Evolutionary conservation across 768 basidiomycete species (phyloP).

Genomic region (Rhodotorula babjevae): DNA sequence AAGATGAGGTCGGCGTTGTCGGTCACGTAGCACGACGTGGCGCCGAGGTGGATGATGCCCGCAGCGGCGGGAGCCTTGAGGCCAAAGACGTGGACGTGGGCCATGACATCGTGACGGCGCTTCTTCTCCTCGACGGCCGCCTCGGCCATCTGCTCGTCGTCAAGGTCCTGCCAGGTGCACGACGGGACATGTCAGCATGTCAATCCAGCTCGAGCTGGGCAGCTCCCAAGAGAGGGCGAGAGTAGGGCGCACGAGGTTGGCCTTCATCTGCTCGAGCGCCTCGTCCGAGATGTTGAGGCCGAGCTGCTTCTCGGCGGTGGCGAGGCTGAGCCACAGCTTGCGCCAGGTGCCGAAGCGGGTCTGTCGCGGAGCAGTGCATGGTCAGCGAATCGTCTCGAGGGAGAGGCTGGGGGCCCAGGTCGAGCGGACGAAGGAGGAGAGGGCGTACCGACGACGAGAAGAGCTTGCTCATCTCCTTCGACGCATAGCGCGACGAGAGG

Average conservation of each 20-base stretch:
- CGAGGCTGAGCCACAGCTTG: conserved; percentile 89
- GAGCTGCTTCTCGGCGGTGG: conserved; percentile 91
- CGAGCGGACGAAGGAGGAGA: neutral
- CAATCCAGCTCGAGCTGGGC: neutral
- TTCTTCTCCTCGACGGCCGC: conserved; percentile 96
- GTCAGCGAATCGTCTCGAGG: neutral
- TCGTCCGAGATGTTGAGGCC: conserved; percentile 82
- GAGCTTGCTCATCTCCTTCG: conserved; percentile 94
- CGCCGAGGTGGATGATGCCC: conserved; percentile 61
- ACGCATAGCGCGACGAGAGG: conserved; percentile 82
- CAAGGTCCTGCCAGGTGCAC: conserved; percentile 60
- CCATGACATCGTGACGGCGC: conserved; percentile 98
- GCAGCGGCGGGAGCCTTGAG: conserved; percentile 39
- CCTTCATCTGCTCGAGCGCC: conserved; percentile 89
- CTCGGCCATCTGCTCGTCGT: conserved; percentile 80
- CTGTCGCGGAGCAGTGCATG: conserved; percentile 50
- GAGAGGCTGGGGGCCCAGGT: neutral
- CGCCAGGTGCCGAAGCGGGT: conserved; percentile 95
- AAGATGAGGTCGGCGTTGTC: conserved; percentile 99
- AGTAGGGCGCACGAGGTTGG: conserved; percentile 65
- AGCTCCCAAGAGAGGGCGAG: neutral
- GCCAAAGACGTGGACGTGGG: conserved; percentile 90
- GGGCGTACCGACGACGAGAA: conserved; percentile 77
- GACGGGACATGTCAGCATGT: neutral
- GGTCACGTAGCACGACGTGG: conserved; percentile 98